phyloP scores from a whole-genome alignment of 2,329 filamentous ascomycete genomes.

The Botrytis medusae region DNA sequence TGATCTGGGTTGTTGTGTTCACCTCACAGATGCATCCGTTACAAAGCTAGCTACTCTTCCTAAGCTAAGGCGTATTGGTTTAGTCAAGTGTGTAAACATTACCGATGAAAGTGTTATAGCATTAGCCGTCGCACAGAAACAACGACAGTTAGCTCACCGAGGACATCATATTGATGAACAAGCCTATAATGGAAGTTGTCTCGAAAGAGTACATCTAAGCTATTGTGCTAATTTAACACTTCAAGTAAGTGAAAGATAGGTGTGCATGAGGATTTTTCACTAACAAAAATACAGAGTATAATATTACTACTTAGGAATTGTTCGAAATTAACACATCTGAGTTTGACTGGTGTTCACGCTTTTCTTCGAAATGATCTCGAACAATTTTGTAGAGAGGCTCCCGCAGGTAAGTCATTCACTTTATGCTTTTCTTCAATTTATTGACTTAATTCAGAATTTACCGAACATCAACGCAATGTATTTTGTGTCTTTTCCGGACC shows the following conservation, averaged over 20 bases:
- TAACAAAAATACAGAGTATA: constrained; percentile 67
- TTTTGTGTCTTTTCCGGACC: constrained; percentile 96
- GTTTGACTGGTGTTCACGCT: constrained; percentile 87
- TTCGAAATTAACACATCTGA: constrained; percentile 88
- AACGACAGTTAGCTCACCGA: constrained; percentile 4
- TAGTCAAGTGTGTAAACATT: constrained; percentile 90
- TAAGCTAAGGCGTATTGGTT: constrained; percentile 88
- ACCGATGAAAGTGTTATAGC: constrained; percentile 87
- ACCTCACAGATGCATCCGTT: constrained; percentile 85
- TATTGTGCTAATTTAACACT: constrained; percentile 87
- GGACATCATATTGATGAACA: constrained; percentile 9
- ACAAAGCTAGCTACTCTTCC: constrained; percentile 80
- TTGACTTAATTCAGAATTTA: constrained; percentile 68
- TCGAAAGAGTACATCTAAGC: constrained; percentile 93
- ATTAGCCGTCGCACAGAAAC: constrained; percentile 57
- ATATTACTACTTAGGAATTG: constrained; percentile 86
- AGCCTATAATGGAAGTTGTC: constrained; percentile 37
- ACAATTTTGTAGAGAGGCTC: constrained; percentile 81
- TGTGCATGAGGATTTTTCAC: constrained; percentile 20
- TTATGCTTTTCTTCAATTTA: constrained; percentile 5
- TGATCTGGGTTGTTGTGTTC: constrained; percentile 90
- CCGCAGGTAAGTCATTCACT: constrained; percentile 55
- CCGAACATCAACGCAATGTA: constrained; percentile 88
- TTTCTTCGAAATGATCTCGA: constrained; percentile 86
- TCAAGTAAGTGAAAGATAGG: constrained; percentile 54